phyloP scores from a whole-genome alignment of 345 rosid species.

The Schrenkiella parvula region DNA sequence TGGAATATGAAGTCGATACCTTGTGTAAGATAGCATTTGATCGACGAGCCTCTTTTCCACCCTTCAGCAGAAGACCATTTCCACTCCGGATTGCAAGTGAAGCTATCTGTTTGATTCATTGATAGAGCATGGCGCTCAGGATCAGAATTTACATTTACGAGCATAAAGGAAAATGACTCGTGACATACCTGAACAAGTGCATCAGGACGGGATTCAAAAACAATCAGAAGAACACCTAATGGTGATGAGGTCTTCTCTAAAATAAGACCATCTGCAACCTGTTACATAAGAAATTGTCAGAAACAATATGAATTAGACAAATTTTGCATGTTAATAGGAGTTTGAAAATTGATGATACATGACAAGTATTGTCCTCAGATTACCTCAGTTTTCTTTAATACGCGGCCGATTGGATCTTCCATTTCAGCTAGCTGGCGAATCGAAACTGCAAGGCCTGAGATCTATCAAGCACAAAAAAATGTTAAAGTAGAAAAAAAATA shows the following conservation, averaged over 20 bases:
- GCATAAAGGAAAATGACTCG: slow-evolving; percentile 1
- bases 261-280: slow-evolving; percentile 89
- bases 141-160: background rate
- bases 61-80: slow-evolving; percentile 89
- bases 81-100: slow-evolving; percentile 95
- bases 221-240: slow-evolving; percentile 90
- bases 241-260: slow-evolving; percentile 95
- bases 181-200: slow-evolving; percentile 86
- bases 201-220: slow-evolving; percentile 97
- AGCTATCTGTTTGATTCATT: slow-evolving; percentile 64
- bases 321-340: background rate
- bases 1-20: slow-evolving; percentile 37
- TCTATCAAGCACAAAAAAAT: slow-evolving; percentile 40
- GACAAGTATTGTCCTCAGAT: background rate
- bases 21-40: slow-evolving; percentile 94
- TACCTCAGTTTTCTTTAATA: slow-evolving; percentile 88
- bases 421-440: slow-evolving; percentile 86
- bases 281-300: slow-evolving; percentile 17
- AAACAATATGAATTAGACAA: background rate
- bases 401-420: slow-evolving; percentile 89
- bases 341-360: background rate
- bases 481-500: background rate
- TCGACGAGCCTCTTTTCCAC: slow-evolving; percentile 92
- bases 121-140: slow-evolving; percentile 9
- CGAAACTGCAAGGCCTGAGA: slow-evolving; percentile 67